Evolutionary conservation across 106 monocot species (phyloP), one percentile per base, ranked within the genome.

Genomic region (Dendrobium huoshanense): DNA sequence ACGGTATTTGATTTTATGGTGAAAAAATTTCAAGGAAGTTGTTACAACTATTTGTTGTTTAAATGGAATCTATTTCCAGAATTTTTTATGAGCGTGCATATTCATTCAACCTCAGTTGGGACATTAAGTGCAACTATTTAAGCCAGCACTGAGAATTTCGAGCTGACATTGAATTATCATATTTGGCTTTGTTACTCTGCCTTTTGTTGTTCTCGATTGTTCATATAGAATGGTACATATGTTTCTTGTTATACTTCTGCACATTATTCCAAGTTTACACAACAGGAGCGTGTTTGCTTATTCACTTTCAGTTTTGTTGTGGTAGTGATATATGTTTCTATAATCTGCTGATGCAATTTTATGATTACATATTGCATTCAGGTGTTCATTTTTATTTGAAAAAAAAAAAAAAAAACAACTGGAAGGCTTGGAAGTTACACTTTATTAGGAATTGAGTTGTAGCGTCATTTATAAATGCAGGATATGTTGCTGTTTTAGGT

Each of bases 401-500:
- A 48, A 48, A 48, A 8, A 47, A 47, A 47, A 47, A 47, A 47
- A 47, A 47, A 42, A 9, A 11, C 43, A 29, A 37, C 37, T 37
- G 37, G 37, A 37, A 37, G 2, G 3, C 37, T 2, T 43, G n/a
- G 20, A 17, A 20, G 70, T 70, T 33, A 15, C 42, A 74, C 44
- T 74, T 51, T 74, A 42, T 44, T 7, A 41, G 18, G 20, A 29
- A 73, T 19, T 42, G 8, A 42, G 43, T 42, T 49, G 9, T 51
- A 51, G 13, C 27, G 25, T 76, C 2, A 51, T 72, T 29, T 6
- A 43, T 79, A 78, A 75, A 79, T 93, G 78, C 87, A 98, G 97
- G 97, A 76, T 95, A 91, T 91, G 91, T 99, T 43, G 98, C 98
- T 79, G 93, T 99, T 40, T 78, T 99, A 67, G 98, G 98, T 37